phyloP scores from a whole-genome alignment of 2,329 filamentous ascomycete species.

The Calonectria pauciramosa region DNA sequence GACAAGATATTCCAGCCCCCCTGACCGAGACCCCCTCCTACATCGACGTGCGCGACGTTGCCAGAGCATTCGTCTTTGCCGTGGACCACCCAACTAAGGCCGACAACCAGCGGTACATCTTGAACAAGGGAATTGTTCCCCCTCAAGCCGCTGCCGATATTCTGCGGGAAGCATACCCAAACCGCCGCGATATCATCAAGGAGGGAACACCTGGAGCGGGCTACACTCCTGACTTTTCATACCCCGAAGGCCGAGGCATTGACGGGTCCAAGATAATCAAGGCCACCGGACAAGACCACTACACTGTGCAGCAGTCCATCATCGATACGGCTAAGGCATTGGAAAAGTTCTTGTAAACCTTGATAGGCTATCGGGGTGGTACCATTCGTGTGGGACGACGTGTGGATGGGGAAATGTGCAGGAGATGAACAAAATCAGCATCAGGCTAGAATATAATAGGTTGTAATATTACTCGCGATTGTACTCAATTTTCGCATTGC shows the following conservation, averaged over 20 bases:
- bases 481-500: not conserved
- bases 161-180: slow-evolving; percentile 40
- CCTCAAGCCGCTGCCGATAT: slow-evolving; percentile 42
- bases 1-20: slow-evolving; percentile 39
- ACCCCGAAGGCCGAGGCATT: slow-evolving; percentile 25
- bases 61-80: slow-evolving; percentile 39
- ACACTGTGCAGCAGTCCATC: slow-evolving; percentile 37
- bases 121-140: slow-evolving; percentile 33
- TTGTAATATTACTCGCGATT: not conserved
- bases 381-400: not conserved
- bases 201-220: slow-evolving; percentile 36
- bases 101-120: slow-evolving; percentile 38
- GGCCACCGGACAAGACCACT: slow-evolving; percentile 35
- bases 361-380: slow-evolving; percentile 1
- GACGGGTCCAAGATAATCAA: slow-evolving; percentile 37
- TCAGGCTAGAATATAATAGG: not conserved
- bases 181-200: slow-evolving; percentile 38
- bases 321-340: slow-evolving; percentile 40
- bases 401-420: too few species aligned
- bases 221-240: slow-evolving; percentile 32
- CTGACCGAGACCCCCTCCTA: slow-evolving; percentile 25
- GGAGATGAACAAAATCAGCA: not conserved
- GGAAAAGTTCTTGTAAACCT: slow-evolving; percentile 38
- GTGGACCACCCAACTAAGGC: slow-evolving; percentile 36
- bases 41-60: slow-evolving; percentile 43